Percentiles rank a stretch among this genome's conserved stretches.
These are phyloP conservation scores for Helicocarpus griseus DNA, from an alignment of 2,329 filamentous ascomycete species.

Conservation along the genomic window DNA sequence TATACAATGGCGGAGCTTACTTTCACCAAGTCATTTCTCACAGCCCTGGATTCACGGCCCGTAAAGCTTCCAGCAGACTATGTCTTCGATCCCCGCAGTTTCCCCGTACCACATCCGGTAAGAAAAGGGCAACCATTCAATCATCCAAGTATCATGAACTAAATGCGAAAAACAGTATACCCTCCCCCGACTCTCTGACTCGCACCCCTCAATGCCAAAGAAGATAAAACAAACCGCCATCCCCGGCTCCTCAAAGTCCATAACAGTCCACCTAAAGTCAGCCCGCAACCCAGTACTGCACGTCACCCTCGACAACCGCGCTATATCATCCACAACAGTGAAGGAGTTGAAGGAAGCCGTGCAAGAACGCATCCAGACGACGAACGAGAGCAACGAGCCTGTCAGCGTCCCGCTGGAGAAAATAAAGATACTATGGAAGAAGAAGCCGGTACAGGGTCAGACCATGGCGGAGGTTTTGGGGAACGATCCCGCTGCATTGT, in stretches of 20 bases:
- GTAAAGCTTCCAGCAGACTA: constrained; percentile 79
- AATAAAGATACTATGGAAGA: constrained; percentile 75
- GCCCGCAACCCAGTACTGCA: constrained; percentile 65
- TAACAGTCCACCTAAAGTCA: constrained; percentile 34
- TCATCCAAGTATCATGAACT: neutral
- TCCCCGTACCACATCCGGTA: constrained; percentile 69
- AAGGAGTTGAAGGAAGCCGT: constrained; percentile 69
- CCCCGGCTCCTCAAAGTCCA: constrained; percentile 32
- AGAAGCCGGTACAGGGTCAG: constrained; percentile 78
- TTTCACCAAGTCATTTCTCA: constrained; percentile 77
- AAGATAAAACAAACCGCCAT: constrained; percentile 23
- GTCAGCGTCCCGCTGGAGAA: constrained; percentile 48
- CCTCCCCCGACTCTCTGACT: constrained; percentile 36
- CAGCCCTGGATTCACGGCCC: constrained; percentile 66
- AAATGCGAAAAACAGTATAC: constrained; percentile 31
- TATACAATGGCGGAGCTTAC: constrained; percentile 64
- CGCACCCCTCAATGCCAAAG: constrained; percentile 36
- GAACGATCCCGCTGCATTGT: constrained; percentile 38
- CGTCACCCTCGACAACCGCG: constrained; percentile 51
- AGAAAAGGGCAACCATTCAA: constrained; percentile 18
- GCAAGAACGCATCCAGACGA: constrained; percentile 42
- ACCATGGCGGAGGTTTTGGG: constrained; percentile 62
- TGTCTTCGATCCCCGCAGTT: constrained; percentile 73
- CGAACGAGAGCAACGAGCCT: constrained; percentile 39
- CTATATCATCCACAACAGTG: constrained; percentile 60